Base-by-base conservation (phyloP, 768 basidiomycete genomes). In the Basidioascus undulatus region DNA sequence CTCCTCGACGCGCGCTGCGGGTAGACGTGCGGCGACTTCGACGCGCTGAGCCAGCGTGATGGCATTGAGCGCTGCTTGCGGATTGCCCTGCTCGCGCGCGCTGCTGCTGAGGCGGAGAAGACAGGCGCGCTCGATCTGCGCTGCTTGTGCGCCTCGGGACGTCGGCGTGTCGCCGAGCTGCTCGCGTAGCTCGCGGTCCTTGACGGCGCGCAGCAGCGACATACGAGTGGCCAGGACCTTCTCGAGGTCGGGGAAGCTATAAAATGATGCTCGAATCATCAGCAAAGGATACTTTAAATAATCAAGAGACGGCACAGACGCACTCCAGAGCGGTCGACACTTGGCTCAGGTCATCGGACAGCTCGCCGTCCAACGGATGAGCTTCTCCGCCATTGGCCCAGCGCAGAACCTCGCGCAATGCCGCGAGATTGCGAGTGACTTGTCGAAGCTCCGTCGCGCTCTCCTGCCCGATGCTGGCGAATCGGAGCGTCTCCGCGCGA, bases 61-160 rank as follows among this genome's bases (percentile, higher is more conserved):
- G 5, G 86, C 73, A 51, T 89, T 96, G 21, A 92, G 58, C 0
- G 89, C 81, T 27, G 84, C 68, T 51, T 92, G 86, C 13, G 69
- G 57, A 37, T 80, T 69, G 39, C 69, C 65, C 0, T 71, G 66
- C 28, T 62, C 54, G 16, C 86, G 66, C 12, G 89, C 84, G 70
- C 72, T 50, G 65, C 59, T 12, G 72, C 83, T 42, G 9, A 92
- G 61, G 15, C 63, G 63, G 24, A 86, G 57, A 7, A 89, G 69
- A 49, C 75, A 82, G 1, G 58, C 52, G 32, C 68, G 75, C 54
- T 92, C 79, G 1, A 77, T 51, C 3, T 68, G 62, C 11, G 68
- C 53, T 0, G 89, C 40, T 0, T 27, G 8, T 15, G 27, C n/a
- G 32, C 32, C 42, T n/a, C 43, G 30, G 1, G 25, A 39, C 12